Conservation (phyloP, 805 yeast genomes). For the Ogataea saltuana region DNA sequence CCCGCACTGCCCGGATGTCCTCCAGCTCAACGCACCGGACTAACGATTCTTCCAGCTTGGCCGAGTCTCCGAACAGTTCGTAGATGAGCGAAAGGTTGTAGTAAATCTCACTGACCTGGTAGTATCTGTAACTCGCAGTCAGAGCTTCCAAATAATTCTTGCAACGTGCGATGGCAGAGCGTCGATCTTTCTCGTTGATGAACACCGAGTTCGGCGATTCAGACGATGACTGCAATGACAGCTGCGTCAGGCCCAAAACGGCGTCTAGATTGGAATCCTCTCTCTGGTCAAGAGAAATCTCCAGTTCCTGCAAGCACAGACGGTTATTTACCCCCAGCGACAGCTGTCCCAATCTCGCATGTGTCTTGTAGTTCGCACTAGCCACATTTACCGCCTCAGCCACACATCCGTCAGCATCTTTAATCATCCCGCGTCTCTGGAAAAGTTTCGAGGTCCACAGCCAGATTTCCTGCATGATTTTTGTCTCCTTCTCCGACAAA, state of each 20-base stretch:
- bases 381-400: conserved; percentile 62
- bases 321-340: conserved; percentile 34
- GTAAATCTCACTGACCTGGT: conserved; percentile 61
- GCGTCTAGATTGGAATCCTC: conserved; percentile 50
- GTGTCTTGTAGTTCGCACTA: conserved; percentile 49
- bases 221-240: conserved; percentile 40
- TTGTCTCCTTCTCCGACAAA: conserved; percentile 32
- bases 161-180: conserved; percentile 61
- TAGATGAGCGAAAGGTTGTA: conserved; percentile 64
- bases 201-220: conserved; percentile 32
- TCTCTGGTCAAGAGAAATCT: conserved; percentile 53
- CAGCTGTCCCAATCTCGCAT: conserved; percentile 49
- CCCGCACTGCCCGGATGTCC: conserved; percentile 57
- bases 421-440: conserved; percentile 49
- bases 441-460: conserved; percentile 70
- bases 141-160: conserved; percentile 46
- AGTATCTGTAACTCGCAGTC: conserved; percentile 42
- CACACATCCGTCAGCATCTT: conserved; percentile 70
- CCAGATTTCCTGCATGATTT: conserved; percentile 66
- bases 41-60: conserved; percentile 48
- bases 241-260: conserved; percentile 53
- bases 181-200: conserved; percentile 54
- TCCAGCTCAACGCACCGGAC: conserved; percentile 68
- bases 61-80: conserved; percentile 55
- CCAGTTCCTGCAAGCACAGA: conserved; percentile 63